A percentile compares a stretch with the other conserved stretches of the same genome.
phyloP scores from a whole-genome alignment of 2,329 filamentous ascomycete species.

The Colletotrichum sp. region DNA sequence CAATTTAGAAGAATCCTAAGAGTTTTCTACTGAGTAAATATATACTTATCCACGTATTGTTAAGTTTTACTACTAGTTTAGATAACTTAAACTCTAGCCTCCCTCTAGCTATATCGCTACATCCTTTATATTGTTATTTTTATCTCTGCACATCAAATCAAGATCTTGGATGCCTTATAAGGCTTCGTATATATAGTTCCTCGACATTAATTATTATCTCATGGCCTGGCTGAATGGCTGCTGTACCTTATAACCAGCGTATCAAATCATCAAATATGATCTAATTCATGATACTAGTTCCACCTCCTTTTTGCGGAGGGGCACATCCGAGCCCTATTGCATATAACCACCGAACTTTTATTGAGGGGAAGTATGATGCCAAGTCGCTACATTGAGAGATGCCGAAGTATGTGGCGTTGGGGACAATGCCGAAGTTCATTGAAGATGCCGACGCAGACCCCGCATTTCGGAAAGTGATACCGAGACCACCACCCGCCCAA shows the following conservation, averaged over 20 bases:
- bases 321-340: not conserved
- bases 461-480: not conserved
- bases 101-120: not conserved
- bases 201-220: not conserved
- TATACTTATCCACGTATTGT: too few relatives aligned
- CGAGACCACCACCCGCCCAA: not conserved
- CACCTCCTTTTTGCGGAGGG: not conserved
- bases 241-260: not conserved
- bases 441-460: not conserved
- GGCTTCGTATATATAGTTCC: accelerated
- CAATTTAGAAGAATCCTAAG: too few relatives aligned
- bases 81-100: not conserved
- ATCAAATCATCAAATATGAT: not conserved
- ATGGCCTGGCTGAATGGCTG: not conserved
- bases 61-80: too few relatives aligned
- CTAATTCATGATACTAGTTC: not conserved
- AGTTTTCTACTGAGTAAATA: too few relatives aligned
- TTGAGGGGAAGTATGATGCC: not conserved
- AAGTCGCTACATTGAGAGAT: not conserved
- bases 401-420: not conserved
- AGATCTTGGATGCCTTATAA: accelerated
- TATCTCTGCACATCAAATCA: accelerated
- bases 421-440: not conserved
- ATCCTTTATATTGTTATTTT: too few relatives aligned
- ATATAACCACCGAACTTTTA: accelerated